Base-by-base conservation (phyloP, 2,329 filamentous ascomycete genomes). In the Exophiala dermatitidis region DNA sequence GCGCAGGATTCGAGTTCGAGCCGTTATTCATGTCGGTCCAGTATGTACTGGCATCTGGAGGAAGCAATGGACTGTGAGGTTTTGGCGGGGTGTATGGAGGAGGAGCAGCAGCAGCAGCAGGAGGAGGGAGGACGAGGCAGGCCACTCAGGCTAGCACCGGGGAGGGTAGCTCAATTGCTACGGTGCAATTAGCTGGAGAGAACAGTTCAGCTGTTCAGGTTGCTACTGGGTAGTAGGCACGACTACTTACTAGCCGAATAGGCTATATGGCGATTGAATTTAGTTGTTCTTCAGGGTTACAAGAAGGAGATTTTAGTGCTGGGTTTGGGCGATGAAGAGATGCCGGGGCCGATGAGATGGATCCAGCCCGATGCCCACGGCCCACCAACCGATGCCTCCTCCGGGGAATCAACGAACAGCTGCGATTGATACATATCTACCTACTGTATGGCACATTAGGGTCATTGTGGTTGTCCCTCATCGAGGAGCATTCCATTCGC, bases 11-110 rank as follows among this genome's bases (percentile, higher is more conserved):
- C 36, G 54, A 53, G 38, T 33, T 46, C 46, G 48, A 51, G 47
- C 46, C 54, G 48, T 29, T 40, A 54, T 53, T 53, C 54, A 57
- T 57, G 50, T 53, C 50, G 32, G 50, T 50, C 29, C 47, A 43
- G 40, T 53, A 10, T 43, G 45, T 19, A 19, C 19, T 19, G 19
- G 19, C 54, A 57, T 57, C 43, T 50, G 48, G 50, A 32, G 12
- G 42, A 48, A 40, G 28, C 19, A 10, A 6, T 26, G n/a, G 12
- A 19, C 4, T 12, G 38, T 28, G 3, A 41, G 19, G 38, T 41
- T 4, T 19, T 9, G 6, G 12, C 38, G 38, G 38, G 38, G 38
- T 41, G 38, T 41, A 41, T 10, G 9, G n/a, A 26, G 42, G 52
- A 43, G 8, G 47, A 41, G 12, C 41, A 47, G 28, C 40, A 30